phyloP scores from a whole-genome alignment of 768 basidiomycete genomes.

The Sporobolomyces phaffii region DNA sequence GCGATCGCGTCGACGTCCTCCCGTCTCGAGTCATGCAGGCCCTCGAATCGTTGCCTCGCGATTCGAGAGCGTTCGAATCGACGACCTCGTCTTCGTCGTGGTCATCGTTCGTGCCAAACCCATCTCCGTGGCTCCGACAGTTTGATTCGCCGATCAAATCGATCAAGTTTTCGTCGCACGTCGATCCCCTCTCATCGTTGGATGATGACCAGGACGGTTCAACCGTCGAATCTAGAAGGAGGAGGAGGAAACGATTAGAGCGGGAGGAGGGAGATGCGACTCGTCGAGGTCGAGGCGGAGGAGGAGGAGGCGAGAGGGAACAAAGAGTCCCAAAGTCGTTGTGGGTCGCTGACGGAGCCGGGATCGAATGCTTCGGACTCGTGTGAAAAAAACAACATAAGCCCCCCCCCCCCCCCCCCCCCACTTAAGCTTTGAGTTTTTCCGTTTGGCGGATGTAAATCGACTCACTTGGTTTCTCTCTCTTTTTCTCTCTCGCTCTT shows the following conservation, averaged over 20 bases:
- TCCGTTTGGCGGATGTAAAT: too few species aligned
- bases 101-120: neutral
- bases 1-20: neutral
- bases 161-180: conserved; percentile 15
- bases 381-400: neutral
- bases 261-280: too few species aligned
- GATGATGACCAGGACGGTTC: neutral
- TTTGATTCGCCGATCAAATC: conserved; percentile 11
- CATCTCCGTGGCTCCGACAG: neutral
- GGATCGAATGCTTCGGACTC: conserved; percentile 13
- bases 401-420: too few species aligned
- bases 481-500: too few species aligned
- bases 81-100: too few species aligned
- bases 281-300: too few species aligned
- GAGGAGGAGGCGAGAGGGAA: neutral
- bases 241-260: neutral
- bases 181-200: neutral
- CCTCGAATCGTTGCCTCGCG: neutral
- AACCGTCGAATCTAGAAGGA: too few species aligned
- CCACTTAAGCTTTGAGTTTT: too few species aligned
- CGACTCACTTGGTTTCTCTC: too few species aligned
- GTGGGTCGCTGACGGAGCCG: conserved; percentile 21
- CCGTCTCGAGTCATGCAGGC: neutral
- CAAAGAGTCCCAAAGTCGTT: conserved; percentile 8
- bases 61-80: neutral